Percentiles rank a stretch among this genome's conserved stretches.
Evolutionary conservation across 768 basidiomycete genomes (phyloP).

Genomic region (Leccinum truebloodii): DNA sequence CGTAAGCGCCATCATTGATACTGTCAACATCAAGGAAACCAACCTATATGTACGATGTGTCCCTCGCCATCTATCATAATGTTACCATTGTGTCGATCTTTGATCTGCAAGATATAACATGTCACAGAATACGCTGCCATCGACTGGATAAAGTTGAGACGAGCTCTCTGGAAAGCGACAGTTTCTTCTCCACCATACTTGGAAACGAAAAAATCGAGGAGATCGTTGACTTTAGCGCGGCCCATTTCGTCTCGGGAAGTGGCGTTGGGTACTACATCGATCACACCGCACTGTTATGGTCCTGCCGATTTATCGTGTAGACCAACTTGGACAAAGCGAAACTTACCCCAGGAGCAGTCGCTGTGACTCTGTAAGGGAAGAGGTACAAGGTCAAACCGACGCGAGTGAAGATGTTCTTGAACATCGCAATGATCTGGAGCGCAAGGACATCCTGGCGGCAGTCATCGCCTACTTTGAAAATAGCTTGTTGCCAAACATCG

Average conservation of each 20-base stretch:
- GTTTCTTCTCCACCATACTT: slow-evolving; percentile 93
- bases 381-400: slow-evolving; percentile 90
- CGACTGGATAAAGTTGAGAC: slow-evolving; percentile 95
- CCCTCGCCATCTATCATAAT: slow-evolving; percentile 99
- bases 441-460: slow-evolving; percentile 99
- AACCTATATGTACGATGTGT: slow-evolving; percentile 95
- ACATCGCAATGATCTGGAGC: slow-evolving; percentile 97
- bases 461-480: slow-evolving; percentile 99
- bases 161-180: slow-evolving; percentile 86
- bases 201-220: slow-evolving; percentile 90
- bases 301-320: background rate
- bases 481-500: slow-evolving; percentile 96
- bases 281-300: slow-evolving; percentile 84
- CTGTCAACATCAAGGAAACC: slow-evolving; percentile 25
- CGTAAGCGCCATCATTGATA: slow-evolving; percentile 9
- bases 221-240: slow-evolving; percentile 94
- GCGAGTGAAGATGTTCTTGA: slow-evolving; percentile 94
- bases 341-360: slow-evolving; percentile 89
- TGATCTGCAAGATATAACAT: slow-evolving; percentile 97
- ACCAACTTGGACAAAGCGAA: slow-evolving; percentile 1
- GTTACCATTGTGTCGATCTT: slow-evolving; percentile 98
- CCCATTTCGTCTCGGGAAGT: slow-evolving; percentile 99
- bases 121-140: slow-evolving; percentile 99
- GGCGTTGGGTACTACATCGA: slow-evolving; percentile 96
- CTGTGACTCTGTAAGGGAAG: slow-evolving; percentile 95